A percentile compares a stretch with the other conserved stretches of the same genome.
Evolutionary conservation across 345 rosid species (phyloP).

Genomic region (Chamaenerion angustifolium): DNA sequence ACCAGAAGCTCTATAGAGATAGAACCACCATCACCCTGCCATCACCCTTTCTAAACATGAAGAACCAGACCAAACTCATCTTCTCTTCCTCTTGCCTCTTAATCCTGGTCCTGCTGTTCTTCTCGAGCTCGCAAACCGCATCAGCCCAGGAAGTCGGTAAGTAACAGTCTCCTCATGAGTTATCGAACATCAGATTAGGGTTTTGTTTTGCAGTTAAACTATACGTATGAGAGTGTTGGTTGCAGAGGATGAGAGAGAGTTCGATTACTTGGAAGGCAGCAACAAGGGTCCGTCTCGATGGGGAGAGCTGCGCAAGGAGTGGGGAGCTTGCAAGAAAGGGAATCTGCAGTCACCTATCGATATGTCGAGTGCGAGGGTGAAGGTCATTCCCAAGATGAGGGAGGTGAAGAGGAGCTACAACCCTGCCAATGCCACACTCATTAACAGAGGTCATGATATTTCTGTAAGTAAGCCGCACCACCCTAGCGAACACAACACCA

Average conservation of each 20-base stretch:
- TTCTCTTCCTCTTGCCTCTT: background rate
- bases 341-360: slow-evolving; percentile 28
- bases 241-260: slow-evolving; percentile 52
- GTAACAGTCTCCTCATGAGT: background rate
- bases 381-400: slow-evolving; percentile 7
- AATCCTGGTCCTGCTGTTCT: background rate
- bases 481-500: background rate
- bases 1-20: no score
- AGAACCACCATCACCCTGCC: no score
- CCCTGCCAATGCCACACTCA: slow-evolving; percentile 22
- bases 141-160: slow-evolving; percentile 7
- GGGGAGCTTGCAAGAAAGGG: slow-evolving; percentile 26
- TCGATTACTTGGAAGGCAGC: slow-evolving; percentile 27
- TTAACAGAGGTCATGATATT: slow-evolving; percentile 51
- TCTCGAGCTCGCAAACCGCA: background rate
- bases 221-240: no score
- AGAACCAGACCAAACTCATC: background rate
- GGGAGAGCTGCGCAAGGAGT: slow-evolving; percentile 32
- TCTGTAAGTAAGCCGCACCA: slow-evolving; percentile 14
- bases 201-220: no score
- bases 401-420: slow-evolving; percentile 16
- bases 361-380: slow-evolving; percentile 13
- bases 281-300: slow-evolving; percentile 36
- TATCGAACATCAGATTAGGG: no score
- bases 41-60: background rate